phyloP scores from a whole-genome alignment of 1,139 yeast genomes.

The Nakaseomyces uthaithaninus region DNA sequence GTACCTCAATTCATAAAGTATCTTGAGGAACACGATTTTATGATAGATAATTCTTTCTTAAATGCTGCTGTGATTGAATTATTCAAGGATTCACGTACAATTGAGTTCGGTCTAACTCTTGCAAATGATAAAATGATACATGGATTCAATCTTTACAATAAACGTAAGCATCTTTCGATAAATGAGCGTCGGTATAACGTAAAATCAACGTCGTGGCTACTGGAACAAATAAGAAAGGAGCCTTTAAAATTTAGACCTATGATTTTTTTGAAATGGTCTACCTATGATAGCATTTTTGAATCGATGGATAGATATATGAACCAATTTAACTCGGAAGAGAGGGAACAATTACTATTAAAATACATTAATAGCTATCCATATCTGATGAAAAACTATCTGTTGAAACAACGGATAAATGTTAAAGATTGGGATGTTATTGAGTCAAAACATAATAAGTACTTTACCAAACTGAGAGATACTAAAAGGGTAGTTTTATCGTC shows the following conservation, averaged over 20 bases:
- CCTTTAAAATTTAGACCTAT: constrained; percentile 21
- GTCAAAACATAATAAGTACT: constrained; percentile 14
- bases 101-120: constrained; percentile 34
- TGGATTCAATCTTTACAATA: constrained; percentile 32
- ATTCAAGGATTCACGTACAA: constrained; percentile 13
- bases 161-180: constrained; percentile 18
- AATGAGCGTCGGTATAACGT: neutral
- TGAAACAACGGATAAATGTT: constrained; percentile 20
- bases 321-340: constrained; percentile 9
- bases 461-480: constrained; percentile 17
- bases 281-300: constrained; percentile 39
- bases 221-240: constrained; percentile 19
- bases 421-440: constrained; percentile 24
- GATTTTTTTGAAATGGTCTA: constrained; percentile 36
- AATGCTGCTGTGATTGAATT: constrained; percentile 31
- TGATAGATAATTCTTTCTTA: constrained; percentile 35
- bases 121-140: constrained; percentile 37
- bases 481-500: constrained; percentile 17
- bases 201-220: constrained; percentile 16
- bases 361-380: constrained; percentile 21
- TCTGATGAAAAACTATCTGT: constrained; percentile 28
- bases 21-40: constrained; percentile 32
- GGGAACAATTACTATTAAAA: constrained; percentile 10
- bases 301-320: constrained; percentile 26
- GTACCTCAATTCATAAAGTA: constrained; percentile 29